Evolutionary conservation across 2,329 filamentous ascomycete genomes (phyloP).

Genomic region (Aspergillus sp.): DNA sequence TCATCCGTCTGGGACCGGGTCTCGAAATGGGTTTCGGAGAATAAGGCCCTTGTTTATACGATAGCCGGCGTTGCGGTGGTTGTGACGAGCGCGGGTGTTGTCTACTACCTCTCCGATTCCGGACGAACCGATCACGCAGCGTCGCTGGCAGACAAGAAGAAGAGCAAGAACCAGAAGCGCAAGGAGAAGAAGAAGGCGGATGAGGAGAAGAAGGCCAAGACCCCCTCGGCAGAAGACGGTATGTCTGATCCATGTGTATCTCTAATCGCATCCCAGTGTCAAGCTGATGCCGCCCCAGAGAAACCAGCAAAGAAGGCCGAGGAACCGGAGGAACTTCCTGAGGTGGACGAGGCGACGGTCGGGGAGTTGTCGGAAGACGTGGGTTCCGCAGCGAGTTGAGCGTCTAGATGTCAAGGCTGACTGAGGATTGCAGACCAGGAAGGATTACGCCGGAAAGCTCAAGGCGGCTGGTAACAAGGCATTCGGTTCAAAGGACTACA

Average conservation of each 20-base stretch:
- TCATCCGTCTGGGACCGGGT: slow-evolving; percentile 80
- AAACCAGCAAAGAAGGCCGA: slow-evolving; percentile 41
- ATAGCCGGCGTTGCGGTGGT: slow-evolving; percentile 90
- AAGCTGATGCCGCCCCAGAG: slow-evolving; percentile 16
- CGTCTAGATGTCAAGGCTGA: slow-evolving; percentile 2
- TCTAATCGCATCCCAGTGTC: slow-evolving; percentile 12
- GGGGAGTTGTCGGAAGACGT: slow-evolving; percentile 40
- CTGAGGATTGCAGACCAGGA: slow-evolving; percentile 54
- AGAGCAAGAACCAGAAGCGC: slow-evolving; percentile 82
- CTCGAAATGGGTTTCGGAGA: slow-evolving; percentile 84
- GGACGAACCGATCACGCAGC: slow-evolving; percentile 32
- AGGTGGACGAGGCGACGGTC: slow-evolving; percentile 45
- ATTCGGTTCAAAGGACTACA: slow-evolving; percentile 88
- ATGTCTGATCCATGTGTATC: slow-evolving; percentile 7
- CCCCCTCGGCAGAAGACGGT: slow-evolving; percentile 31
- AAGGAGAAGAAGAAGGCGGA: slow-evolving; percentile 54
- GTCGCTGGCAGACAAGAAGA: slow-evolving; percentile 48
- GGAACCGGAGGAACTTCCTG: slow-evolving; percentile 57
- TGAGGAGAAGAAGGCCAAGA: slow-evolving; percentile 46
- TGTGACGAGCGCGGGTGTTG: slow-evolving; percentile 78
- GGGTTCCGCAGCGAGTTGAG: slow-evolving; percentile 8
- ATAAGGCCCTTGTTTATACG: slow-evolving; percentile 92
- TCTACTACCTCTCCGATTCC: slow-evolving; percentile 71
- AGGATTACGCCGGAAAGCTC: slow-evolving; percentile 78
- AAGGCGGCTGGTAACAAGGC: slow-evolving; percentile 96